Percentiles rank a stretch among this genome's conserved stretches.
Conservation (phyloP, 768 basidiomycete genomes). For the Pleurotus salmoneostramineus region DNA sequence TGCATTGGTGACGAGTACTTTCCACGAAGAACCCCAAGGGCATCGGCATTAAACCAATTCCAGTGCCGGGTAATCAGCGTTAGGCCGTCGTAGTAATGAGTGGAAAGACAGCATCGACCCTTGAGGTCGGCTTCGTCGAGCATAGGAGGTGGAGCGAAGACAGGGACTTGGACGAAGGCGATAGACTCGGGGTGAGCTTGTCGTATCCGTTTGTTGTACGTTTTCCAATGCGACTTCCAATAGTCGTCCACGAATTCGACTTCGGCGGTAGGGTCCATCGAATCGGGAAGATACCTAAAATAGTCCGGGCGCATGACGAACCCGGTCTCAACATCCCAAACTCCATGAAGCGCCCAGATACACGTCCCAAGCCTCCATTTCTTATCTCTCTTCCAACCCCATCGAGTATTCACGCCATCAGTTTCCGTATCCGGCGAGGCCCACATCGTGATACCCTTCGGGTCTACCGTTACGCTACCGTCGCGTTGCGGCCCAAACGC, state of each 20-base stretch:
- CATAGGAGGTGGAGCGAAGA: constrained; percentile 77
- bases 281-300: constrained; percentile 49
- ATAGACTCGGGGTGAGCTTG: constrained; percentile 76
- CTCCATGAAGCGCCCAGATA: constrained; percentile 84
- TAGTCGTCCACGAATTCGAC: constrained; percentile 76
- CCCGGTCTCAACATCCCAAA: constrained; percentile 80
- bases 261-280: constrained; percentile 26
- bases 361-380: constrained; percentile 75
- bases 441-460: constrained; percentile 80
- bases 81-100: constrained; percentile 94
- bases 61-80: constrained; percentile 91
- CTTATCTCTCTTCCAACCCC: constrained; percentile 80
- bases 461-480: constrained; percentile 81
- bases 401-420: constrained; percentile 57
- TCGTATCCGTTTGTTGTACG: constrained; percentile 57
- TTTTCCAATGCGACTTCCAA: constrained; percentile 69
- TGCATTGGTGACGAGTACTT: constrained; percentile 66
- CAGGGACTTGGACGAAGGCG: constrained; percentile 88
- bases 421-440: constrained; percentile 46
- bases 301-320: constrained; percentile 70
- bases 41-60: constrained; percentile 96
- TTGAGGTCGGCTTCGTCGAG: constrained; percentile 51
- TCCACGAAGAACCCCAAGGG: constrained; percentile 85
- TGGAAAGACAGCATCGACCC: constrained; percentile 68
- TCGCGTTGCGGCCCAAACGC: constrained; percentile 69